A percentile compares a stretch with the other conserved stretches of the same genome.
Conservation (phyloP, 257 asterid species). For the Linderniella brevidens region DNA sequence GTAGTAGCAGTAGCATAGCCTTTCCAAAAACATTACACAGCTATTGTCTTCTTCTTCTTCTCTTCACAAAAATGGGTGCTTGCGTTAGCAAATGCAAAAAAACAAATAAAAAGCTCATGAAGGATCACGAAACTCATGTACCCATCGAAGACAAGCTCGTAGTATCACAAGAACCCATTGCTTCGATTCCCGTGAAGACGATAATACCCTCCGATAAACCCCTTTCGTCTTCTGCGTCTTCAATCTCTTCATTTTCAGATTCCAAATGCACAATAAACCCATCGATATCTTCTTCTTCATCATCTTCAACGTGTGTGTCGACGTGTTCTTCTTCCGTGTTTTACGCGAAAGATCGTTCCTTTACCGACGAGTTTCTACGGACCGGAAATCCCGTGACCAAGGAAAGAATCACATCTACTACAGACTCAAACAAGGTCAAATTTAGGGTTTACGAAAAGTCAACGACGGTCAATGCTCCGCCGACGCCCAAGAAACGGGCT, state of each 20-base stretch:
- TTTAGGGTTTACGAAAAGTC: constrained; percentile 19
- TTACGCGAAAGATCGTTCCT: constrained; percentile 34
- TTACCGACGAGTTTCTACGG: constrained; percentile 49
- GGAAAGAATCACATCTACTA: background rate
- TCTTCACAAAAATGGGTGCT: constrained; percentile 63
- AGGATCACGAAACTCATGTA: constrained; percentile 10
- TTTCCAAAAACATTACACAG: no score
- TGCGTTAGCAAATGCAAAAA: constrained; percentile 79
- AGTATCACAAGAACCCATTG: constrained; percentile 29
- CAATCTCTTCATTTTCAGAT: constrained; percentile 29
- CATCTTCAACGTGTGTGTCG: constrained; percentile 8
- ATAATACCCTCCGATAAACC: constrained; percentile 15
- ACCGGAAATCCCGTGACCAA: constrained; percentile 7
- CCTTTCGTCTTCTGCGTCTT: constrained; percentile 21
- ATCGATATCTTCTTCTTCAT: constrained; percentile 13
- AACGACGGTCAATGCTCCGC: background rate
- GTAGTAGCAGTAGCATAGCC: no score
- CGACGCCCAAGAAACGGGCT: constrained; percentile 38
- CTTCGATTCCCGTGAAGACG: constrained; percentile 5
- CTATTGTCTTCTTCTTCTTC: constrained; percentile 5
- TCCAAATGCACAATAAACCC: constrained; percentile 18
- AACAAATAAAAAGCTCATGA: constrained; percentile 25
- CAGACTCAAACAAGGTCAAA: background rate
- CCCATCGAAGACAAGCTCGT: constrained; percentile 49
- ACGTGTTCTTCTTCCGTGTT: constrained; percentile 12